Base-by-base conservation (phyloP, 495 filamentous ascomycete genomes). In the Hypoxylon fuscum region DNA sequence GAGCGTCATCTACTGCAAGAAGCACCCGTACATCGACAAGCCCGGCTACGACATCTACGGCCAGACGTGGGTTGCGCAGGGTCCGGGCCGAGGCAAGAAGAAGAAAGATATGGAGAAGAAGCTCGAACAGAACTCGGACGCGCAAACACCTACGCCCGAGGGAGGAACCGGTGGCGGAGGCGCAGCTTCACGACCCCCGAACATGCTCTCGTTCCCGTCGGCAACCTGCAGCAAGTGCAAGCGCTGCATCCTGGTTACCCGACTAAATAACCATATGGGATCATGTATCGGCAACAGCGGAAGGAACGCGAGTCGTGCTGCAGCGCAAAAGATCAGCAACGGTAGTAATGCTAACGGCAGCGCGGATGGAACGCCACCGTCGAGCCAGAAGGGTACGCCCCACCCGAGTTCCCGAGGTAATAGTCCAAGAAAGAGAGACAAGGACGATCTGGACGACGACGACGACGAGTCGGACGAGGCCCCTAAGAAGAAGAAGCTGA, bases 1-100 rank as follows among this genome's bases (percentile, higher is more conserved):
- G 1, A 78, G 83, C 61, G 75, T 83, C 62, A 79, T 84, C 72
- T 96, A 93, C 75, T 96, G 91, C 79, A 87, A 87, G 66, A 87
- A 85, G 55, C 86, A 87, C 46, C 90, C 91, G 9, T 87, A 87
- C 74, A 86, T 90, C 66, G 83, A 84, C 50, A 84, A 87, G 67
- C 84, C 87, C 1, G 89, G 89, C 48, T 87, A 87, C 74, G 91
- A 96, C 69, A 89, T 94, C 37, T 91, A 95, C 70, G 91, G 90
- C 46, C 92, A 92, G 68, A 87, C 87, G 8, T 95, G 78, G 76
- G 76, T 83, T 21, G 73, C 73, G 25, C 77, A 77, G 6, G 81
- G 81, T 1, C 81, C 82, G 1, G 82, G 81, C 2, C 71, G 81
- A 41, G 81, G 82, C 50, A 83, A 85, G 74, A 85, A 85, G 72